These are phyloP conservation scores for Boletus reticuloceps DNA, from an alignment of 768 basidiomycete species.

Conservation along the genomic window DNA sequence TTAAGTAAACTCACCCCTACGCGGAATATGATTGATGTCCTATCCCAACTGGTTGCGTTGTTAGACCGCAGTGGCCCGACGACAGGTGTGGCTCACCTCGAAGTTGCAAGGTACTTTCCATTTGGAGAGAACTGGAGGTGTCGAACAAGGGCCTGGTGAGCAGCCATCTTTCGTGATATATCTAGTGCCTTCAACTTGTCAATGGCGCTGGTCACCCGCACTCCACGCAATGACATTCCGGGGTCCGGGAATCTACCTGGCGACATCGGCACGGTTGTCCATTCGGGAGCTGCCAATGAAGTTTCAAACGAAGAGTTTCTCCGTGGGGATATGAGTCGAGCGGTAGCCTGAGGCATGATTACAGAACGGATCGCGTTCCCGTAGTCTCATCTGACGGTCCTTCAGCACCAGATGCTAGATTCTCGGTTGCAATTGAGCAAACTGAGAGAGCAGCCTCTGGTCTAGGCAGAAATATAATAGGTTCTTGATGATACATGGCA, in stretches of 20 bases:
- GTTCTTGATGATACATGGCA: neutral
- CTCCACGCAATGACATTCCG: constrained; percentile 33
- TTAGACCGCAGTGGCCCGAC: neutral
- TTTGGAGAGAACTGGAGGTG: constrained; percentile 55
- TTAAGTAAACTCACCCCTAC: constrained; percentile 37
- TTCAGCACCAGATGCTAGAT: too few relatives aligned
- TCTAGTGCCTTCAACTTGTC: constrained; percentile 40
- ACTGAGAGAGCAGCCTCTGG: too few relatives aligned
- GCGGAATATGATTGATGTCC: constrained; percentile 47
- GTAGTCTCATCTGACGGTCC: too few relatives aligned
- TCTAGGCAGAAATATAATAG: too few relatives aligned
- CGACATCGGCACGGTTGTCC: too few relatives aligned
- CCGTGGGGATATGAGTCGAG: constrained; percentile 19
- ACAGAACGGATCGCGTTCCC: constrained; percentile 39
- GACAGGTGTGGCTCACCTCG: constrained; percentile 34
- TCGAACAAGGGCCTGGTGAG: constrained; percentile 48
- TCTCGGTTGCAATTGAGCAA: too few relatives aligned
- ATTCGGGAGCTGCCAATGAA: too few relatives aligned
- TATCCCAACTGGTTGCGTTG: constrained; percentile 40
- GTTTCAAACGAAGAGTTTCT: constrained; percentile 27
- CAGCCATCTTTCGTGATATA: constrained; percentile 39
- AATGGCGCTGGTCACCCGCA: constrained; percentile 38
- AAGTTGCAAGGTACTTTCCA: constrained; percentile 50
- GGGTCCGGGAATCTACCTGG: constrained; percentile 16
- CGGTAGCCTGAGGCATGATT: constrained; percentile 38